Conservation (phyloP, 2,329 filamentous ascomycete genomes). For the Ceratocystis albifundus region DNA sequence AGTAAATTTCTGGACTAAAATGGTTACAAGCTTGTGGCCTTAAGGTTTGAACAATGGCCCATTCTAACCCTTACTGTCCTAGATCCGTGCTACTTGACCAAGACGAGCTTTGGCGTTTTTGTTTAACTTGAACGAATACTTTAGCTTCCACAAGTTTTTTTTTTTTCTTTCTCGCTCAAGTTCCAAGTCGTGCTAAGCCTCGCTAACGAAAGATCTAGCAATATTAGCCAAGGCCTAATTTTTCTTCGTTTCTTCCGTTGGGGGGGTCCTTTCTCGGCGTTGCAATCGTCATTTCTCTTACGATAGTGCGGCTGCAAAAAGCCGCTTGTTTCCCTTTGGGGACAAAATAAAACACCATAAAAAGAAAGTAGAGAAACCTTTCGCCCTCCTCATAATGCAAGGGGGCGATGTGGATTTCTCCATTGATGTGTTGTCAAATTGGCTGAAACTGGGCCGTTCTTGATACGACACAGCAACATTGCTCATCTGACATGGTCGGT, state of each 20-base stretch:
- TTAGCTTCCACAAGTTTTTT: neutral
- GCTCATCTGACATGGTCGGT: neutral
- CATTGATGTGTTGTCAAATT: conserved; percentile 12
- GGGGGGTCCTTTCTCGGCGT: neutral
- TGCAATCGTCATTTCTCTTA: neutral
- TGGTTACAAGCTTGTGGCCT: neutral
- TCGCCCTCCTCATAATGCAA: neutral
- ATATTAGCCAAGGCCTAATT: neutral
- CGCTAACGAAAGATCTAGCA: neutral
- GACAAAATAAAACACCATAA: neutral
- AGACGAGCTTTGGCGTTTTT: neutral
- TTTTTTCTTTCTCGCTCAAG: neutral
- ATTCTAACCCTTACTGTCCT: neutral
- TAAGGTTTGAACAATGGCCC: neutral
- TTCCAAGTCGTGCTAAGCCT: neutral
- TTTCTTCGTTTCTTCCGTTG: neutral
- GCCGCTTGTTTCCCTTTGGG: conserved; percentile 6
- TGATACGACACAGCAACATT: neutral
- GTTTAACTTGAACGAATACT: neutral
- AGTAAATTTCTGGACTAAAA: neutral
- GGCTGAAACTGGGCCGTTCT: conserved; percentile 9
- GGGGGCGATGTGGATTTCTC: neutral
- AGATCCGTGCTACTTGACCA: neutral
- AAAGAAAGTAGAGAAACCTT: neutral
- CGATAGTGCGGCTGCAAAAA: conserved; percentile 7